Evolutionary conservation across 2,329 filamentous ascomycete genomes (phyloP), one percentile per base, ranked within the genome.

Genomic region (Alternaria arborescens): DNA sequence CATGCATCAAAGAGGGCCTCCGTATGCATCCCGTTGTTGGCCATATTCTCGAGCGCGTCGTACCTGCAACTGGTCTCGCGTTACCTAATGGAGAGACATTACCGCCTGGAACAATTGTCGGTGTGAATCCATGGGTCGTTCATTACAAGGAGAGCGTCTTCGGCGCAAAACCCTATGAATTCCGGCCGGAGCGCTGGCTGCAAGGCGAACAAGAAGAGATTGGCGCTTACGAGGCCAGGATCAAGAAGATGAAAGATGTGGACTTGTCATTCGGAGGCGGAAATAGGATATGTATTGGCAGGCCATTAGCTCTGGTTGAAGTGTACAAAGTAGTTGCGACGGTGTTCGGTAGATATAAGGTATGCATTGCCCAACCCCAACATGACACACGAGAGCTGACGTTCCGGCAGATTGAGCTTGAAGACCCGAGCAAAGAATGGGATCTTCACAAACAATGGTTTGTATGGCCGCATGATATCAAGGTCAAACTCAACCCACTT

Each of bases 291-390:
- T 78, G 75, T 60, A 52, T 77, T 16, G 76, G 74, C 2, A 60
- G 66, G 7, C 65, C 70, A 30, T 47, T 77, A 30, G 76, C 73
- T 34, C 43, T 71, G 40, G 66, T 76, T 5, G 73, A 78, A 62
- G 46, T 77, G 52, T 70, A 68, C 43, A 89, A 88, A 78, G 80
- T 88, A 36, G 74, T 86, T 36, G 57, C 57, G 20, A 60, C 57
- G 5, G 40, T 46, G 14, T 60, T 85, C 84, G 36, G 58, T 86
- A 47, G 77, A 84, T 62, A 68, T 65, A 8, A 75, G 66, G 41
- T 86, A 83, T 64, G 75, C 40, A n/a, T 64, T 77, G 80, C 55
- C 71, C 78, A 74, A 20, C 32, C 50, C 20, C 47, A 4, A 34
- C 32, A 16, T 16, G 32, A 12, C 10, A 40, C 22, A 12, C n/a